Evolutionary conservation across 1,284 basidiomycete genomes (phyloP).

Genomic region (Boletus semigastroideus): DNA sequence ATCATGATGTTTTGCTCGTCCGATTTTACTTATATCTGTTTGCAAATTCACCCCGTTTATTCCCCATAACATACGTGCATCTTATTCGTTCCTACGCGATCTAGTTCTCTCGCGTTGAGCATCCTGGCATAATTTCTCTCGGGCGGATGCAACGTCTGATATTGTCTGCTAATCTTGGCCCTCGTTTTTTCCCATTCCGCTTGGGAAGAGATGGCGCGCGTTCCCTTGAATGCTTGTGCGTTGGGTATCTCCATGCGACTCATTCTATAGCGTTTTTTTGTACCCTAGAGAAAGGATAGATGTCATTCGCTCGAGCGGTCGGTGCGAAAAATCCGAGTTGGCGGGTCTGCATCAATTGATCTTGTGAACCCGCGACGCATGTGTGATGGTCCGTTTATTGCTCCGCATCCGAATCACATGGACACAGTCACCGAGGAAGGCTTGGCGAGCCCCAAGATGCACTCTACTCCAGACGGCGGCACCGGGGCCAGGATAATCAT

Average conservation of each 20-base stretch:
- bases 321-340: too few relatives aligned
- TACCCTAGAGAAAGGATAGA: constrained; percentile 10
- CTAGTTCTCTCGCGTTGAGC: background rate
- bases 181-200: background rate
- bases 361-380: too few relatives aligned
- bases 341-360: too few relatives aligned
- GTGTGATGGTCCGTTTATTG: too few relatives aligned
- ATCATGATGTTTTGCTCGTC: constrained; percentile 1
- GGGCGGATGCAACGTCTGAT: constrained; percentile 1
- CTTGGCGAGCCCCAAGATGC: background rate
- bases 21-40: constrained; percentile 8
- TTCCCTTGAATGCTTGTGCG: background rate
- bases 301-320: background rate
- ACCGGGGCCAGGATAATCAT: constrained; percentile 39
- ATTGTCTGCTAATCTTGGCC: constrained; percentile 9
- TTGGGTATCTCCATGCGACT: background rate
- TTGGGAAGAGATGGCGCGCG: background rate
- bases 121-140: constrained; percentile 6
- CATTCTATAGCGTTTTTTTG: background rate
- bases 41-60: constrained; percentile 21
- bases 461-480: constrained; percentile 1
- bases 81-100: constrained; percentile 2
- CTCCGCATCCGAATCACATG: too few relatives aligned
- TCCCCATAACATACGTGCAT: constrained; percentile 20
- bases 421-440: too few relatives aligned